A percentile compares a stretch with the other conserved stretches of the same genome.
Conservation (phyloP, 345 rosid species). For the Eucalyptus polybractea region DNA sequence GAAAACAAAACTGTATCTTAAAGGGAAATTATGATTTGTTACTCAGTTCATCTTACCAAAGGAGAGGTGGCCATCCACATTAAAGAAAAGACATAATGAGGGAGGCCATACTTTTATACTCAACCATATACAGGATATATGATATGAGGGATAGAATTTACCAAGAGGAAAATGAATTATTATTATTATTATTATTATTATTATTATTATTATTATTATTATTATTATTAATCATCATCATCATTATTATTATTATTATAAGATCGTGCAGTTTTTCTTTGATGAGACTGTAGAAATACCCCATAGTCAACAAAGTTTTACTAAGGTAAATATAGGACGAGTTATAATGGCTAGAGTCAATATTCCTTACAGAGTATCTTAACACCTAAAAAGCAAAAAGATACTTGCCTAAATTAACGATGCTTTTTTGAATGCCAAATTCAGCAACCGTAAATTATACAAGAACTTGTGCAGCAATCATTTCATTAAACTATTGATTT, state of each 20-base stretch:
- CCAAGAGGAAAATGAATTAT: not conserved
- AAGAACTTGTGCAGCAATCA: not conserved
- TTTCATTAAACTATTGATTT: not conserved
- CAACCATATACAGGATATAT: not conserved
- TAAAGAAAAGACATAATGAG: not conserved
- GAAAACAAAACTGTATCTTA: not conserved
- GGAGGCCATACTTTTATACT: not conserved
- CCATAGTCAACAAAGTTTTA: not conserved
- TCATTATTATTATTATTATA: not conserved
- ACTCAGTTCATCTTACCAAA: not conserved
- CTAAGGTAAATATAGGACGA: not conserved
- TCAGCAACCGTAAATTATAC: not conserved
- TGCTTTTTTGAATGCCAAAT: not conserved
- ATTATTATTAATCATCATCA: not conserved
- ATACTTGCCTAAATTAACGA: not conserved
- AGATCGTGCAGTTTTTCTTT: not conserved
- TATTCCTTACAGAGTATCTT: not conserved
- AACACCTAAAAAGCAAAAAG: not conserved
- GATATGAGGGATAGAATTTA: not conserved
- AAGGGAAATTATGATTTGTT: not conserved
- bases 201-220: not conserved
- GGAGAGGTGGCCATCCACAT: not conserved
- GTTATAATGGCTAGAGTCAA: not conserved
- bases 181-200: not conserved
- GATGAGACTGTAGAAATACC: not conserved